Conservation (phyloP, 768 basidiomycete species). For the Tephrocybe rancida region DNA sequence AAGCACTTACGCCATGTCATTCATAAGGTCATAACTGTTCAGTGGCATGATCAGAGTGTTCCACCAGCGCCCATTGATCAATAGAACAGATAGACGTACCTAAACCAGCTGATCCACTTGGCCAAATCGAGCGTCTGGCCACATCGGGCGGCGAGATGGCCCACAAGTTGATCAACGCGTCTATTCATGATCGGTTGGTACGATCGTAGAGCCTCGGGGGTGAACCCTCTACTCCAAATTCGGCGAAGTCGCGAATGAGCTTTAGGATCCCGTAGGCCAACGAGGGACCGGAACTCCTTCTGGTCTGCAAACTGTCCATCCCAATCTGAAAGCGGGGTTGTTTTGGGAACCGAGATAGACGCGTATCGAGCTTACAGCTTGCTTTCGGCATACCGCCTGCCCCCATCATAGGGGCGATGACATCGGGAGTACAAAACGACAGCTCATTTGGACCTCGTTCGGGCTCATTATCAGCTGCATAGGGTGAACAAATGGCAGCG, state of each 20-base stretch:
- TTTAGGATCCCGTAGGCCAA: slow-evolving; percentile 29
- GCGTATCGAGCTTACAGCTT: slow-evolving; percentile 21
- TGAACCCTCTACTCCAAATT: slow-evolving; percentile 42
- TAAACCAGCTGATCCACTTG: slow-evolving; percentile 36
- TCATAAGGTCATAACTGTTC: slow-evolving; percentile 38
- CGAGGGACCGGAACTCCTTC: slow-evolving; percentile 20
- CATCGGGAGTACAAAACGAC: slow-evolving; percentile 33
- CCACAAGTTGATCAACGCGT: slow-evolving; percentile 26
- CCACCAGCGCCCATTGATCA: not conserved
- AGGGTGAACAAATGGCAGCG: not conserved
- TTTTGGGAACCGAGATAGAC: not conserved
- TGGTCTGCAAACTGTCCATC: slow-evolving; percentile 28
- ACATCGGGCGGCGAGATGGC: slow-evolving; percentile 11
- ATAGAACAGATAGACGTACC: slow-evolving; percentile 25
- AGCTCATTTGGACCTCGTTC: slow-evolving; percentile 46
- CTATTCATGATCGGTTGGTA: slow-evolving; percentile 19
- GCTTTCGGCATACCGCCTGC: slow-evolving; percentile 42
- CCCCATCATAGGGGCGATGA: slow-evolving; percentile 35
- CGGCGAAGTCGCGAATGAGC: slow-evolving; percentile 38
- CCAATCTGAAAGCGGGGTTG: slow-evolving; percentile 27
- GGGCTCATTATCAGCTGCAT: not conserved
- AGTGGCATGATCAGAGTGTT: not conserved
- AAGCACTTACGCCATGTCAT: slow-evolving; percentile 36
- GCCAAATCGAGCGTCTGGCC: slow-evolving; percentile 27
- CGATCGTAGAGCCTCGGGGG: slow-evolving; percentile 29